Percentiles rank a stretch among this genome's conserved stretches.
Conservation (phyloP, 495 filamentous ascomycete genomes). For the Aspergillus ostianus region DNA sequence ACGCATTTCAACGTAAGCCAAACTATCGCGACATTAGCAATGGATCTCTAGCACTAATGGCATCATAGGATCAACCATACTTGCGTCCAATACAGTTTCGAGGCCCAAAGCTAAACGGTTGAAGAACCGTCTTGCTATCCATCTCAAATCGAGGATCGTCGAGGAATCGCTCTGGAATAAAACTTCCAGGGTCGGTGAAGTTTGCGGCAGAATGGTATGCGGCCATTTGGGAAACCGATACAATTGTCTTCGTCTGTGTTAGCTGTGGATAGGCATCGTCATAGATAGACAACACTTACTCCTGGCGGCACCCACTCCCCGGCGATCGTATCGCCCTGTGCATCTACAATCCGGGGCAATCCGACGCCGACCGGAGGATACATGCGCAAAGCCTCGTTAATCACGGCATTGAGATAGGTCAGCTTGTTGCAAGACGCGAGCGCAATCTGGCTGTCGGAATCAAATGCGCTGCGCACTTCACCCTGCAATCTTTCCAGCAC, state of each 20-base stretch:
- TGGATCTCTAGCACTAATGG: not conserved
- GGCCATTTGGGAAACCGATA: slow-evolving; percentile 47
- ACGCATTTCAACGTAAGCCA: slow-evolving; percentile 45
- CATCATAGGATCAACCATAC: slow-evolving; percentile 31
- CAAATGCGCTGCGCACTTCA: slow-evolving; percentile 51
- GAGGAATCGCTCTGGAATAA: slow-evolving; percentile 53
- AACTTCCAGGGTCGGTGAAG: slow-evolving; percentile 46
- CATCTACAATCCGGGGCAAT: slow-evolving; percentile 42
- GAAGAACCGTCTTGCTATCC: slow-evolving; percentile 32
- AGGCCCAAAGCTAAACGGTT: slow-evolving; percentile 57
- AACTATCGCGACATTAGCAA: slow-evolving; percentile 15
- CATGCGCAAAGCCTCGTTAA: slow-evolving; percentile 56
- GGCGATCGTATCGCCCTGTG: slow-evolving; percentile 43
- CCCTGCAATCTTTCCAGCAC: slow-evolving; percentile 41
- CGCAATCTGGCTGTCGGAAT: slow-evolving; percentile 50
- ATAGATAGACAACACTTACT: slow-evolving; percentile 16
- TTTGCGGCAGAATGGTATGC: slow-evolving; percentile 39
- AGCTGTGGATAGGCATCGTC: not conserved
- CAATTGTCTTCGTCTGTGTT: slow-evolving; percentile 38
- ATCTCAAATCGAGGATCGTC: slow-evolving; percentile 32
- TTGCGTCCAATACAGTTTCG: slow-evolving; percentile 61
- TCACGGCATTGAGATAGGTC: slow-evolving; percentile 53
- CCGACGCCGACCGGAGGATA: slow-evolving; percentile 54
- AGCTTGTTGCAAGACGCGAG: slow-evolving; percentile 43
- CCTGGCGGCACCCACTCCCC: slow-evolving; percentile 42